A percentile compares a stretch with the other conserved stretches of the same genome.
Conservation (phyloP, 805 yeast genomes). For the Saturnispora kantuleensis region DNA sequence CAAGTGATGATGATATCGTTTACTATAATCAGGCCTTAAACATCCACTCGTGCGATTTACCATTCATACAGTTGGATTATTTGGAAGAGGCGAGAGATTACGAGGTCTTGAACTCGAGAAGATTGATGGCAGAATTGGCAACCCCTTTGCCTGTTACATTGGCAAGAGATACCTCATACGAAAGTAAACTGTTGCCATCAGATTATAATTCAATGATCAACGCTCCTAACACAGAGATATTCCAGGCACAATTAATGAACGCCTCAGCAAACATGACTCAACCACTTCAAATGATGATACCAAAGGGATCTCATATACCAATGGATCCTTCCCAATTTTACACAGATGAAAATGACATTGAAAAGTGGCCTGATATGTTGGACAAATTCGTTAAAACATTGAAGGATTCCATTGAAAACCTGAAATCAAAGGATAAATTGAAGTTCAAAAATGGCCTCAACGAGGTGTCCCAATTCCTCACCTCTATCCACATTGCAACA, state of each 20-base stretch:
- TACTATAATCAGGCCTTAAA: constrained; percentile 54
- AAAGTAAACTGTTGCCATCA: not conserved
- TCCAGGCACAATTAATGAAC: not conserved
- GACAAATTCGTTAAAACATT: constrained; percentile 39
- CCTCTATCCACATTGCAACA: constrained; percentile 44
- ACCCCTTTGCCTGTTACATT: constrained; percentile 16
- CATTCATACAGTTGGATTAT: constrained; percentile 34
- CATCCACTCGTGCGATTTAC: constrained; percentile 49
- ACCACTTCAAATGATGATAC: not conserved
- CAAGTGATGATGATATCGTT: constrained; percentile 43
- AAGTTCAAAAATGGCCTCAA: constrained; percentile 46
- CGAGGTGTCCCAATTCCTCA: constrained; percentile 41
- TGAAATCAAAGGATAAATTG: constrained; percentile 40
- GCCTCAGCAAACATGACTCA: not conserved
- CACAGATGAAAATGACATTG: constrained; percentile 38
- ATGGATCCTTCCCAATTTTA: constrained; percentile 4
- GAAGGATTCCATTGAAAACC: constrained; percentile 39
- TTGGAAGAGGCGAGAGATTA: constrained; percentile 23
- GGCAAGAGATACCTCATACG: not conserved
- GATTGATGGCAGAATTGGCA: constrained; percentile 13
- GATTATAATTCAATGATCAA: not conserved
- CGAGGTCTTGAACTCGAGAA: constrained; percentile 21
- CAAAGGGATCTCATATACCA: not conserved
- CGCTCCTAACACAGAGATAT: not conserved
- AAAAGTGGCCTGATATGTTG: constrained; percentile 48